Conservation (phyloP, 345 rosid genomes). For the Linum trigynum region DNA sequence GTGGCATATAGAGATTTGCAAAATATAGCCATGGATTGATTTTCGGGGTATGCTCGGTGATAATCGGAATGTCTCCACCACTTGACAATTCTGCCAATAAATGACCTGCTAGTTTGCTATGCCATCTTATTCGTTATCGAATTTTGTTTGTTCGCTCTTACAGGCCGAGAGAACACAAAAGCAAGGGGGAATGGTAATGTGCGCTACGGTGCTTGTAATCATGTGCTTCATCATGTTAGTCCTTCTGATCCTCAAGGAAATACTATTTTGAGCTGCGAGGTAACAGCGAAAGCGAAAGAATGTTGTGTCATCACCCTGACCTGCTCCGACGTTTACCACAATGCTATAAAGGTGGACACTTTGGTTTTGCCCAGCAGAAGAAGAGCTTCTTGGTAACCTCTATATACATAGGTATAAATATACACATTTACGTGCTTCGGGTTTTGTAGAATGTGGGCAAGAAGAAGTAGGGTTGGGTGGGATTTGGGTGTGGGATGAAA, state of each 20-base stretch:
- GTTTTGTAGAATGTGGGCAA: not conserved
- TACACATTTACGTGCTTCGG: not conserved
- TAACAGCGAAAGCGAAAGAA: not conserved
- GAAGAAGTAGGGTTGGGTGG: not conserved
- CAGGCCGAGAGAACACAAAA: conserved; percentile 97
- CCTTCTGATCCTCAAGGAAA: conserved; percentile 75
- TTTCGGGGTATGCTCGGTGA: too few species aligned
- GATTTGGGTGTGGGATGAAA: not conserved
- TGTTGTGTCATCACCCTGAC: too few species aligned
- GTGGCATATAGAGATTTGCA: too few species aligned
- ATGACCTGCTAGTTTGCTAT: not conserved
- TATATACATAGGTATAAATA: too few species aligned
- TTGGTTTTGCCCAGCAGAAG: not conserved
- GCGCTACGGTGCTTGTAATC: conserved; percentile 73
- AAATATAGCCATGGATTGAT: too few species aligned
- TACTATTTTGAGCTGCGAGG: conserved; percentile 42
- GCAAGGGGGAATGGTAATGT: conserved; percentile 93
- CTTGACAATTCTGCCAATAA: too few species aligned
- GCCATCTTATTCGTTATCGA: not conserved
- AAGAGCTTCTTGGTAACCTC: not conserved
- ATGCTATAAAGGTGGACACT: too few species aligned
- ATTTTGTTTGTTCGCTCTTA: not conserved
- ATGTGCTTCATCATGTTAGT: conserved; percentile 91
- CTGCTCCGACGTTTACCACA: too few species aligned
- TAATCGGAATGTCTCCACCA: too few species aligned